Conservation (phyloP, 352 stramenopile genomes). For the Pythium chondricola region DNA sequence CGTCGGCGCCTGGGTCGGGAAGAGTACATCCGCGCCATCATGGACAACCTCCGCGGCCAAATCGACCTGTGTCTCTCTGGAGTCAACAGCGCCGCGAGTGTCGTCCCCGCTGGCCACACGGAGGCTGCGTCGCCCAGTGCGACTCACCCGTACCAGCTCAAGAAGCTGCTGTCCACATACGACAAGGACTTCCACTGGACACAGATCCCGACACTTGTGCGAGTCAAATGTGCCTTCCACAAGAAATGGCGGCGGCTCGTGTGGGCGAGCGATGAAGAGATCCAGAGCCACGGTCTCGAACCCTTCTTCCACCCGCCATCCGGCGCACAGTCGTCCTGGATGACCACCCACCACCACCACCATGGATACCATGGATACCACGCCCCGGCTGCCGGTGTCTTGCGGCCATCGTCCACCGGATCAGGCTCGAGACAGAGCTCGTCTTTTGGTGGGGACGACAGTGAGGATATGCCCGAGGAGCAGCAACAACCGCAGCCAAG, state of each 20-base stretch:
- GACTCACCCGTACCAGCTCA: constrained; percentile 18
- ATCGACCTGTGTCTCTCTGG: constrained; percentile 11
- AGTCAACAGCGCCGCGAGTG: background rate
- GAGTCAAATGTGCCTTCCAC: constrained; percentile 16
- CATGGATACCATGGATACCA: constrained; percentile 9
- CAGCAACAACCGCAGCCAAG: background rate
- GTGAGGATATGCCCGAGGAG: constrained; percentile 4
- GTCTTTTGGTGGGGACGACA: constrained; percentile 8
- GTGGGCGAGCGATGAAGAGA: constrained; percentile 16
- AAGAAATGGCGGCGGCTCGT: constrained; percentile 11
- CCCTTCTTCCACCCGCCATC: constrained; percentile 12
- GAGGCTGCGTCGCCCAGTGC: no score
- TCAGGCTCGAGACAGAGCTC: constrained; percentile 11
- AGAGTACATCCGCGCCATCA: constrained; percentile 9
- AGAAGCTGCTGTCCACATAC: constrained; percentile 13
- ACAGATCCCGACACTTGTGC: constrained; percentile 10
- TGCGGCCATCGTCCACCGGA: constrained; percentile 13
- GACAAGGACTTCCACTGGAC: constrained; percentile 18
- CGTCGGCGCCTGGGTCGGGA: constrained; percentile 3
- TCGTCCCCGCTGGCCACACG: constrained; percentile 1
- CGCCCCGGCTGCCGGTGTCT: background rate
- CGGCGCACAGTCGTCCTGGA: constrained; percentile 1
- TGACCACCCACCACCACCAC: background rate
- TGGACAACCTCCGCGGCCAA: constrained; percentile 7
- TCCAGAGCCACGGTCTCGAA: constrained; percentile 12